A percentile compares a stretch with the other conserved stretches of the same genome.
Conservation (phyloP, 176 grass and related monocot genomes). For the Bothriochloa decipiens region DNA sequence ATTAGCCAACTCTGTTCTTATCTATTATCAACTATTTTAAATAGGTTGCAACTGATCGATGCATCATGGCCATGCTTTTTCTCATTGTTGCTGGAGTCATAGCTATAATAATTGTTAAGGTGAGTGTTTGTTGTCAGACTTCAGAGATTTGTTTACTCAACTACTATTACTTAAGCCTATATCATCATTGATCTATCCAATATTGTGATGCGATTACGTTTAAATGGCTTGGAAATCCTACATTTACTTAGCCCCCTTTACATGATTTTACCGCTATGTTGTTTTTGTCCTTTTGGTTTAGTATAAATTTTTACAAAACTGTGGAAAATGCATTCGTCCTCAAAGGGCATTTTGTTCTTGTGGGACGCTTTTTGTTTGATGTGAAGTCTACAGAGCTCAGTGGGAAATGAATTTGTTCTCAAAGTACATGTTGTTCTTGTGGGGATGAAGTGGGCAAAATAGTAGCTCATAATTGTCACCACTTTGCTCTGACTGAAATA, state of each 20-base stretch:
- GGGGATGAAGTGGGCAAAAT: background rate
- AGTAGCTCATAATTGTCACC: background rate
- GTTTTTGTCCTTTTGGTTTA: constrained; percentile 18
- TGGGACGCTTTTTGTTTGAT: background rate
- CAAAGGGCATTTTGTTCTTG: background rate
- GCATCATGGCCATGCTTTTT: constrained; percentile 95
- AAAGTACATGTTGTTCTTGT: background rate
- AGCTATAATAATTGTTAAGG: constrained; percentile 91
- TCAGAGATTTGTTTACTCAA: background rate
- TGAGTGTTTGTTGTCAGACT: constrained; percentile 40
- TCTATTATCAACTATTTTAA: constrained; percentile 3
- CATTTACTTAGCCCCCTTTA: background rate
- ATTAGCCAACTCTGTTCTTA: background rate
- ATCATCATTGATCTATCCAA: background rate
- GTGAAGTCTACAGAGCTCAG: background rate
- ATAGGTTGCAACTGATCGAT: constrained; percentile 87
- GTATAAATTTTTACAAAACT: constrained; percentile 3
- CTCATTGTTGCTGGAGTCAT: constrained; percentile 94
- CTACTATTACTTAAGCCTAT: background rate
- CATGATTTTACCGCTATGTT: background rate
- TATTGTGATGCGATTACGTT: background rate
- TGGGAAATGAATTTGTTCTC: background rate
- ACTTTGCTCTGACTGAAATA: background rate
- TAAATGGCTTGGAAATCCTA: background rate
- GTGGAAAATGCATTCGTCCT: background rate